Evolutionary conservation across 2,329 filamentous ascomycete genomes (phyloP), one percentile per base, ranked within the genome.

Genomic region (Apiospora malaysiana): DNA sequence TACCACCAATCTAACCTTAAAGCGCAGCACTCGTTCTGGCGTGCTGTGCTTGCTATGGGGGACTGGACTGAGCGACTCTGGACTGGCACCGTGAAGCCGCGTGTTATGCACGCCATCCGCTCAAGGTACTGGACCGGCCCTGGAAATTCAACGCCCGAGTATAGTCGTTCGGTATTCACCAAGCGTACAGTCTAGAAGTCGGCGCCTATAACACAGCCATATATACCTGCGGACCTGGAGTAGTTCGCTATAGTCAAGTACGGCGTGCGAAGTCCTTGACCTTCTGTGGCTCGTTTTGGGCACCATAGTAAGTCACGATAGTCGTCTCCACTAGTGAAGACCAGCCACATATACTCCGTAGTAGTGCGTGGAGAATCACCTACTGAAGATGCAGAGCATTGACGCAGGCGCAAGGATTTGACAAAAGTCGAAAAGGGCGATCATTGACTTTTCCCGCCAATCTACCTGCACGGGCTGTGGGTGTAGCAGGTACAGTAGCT

Each of bases 371-470:
- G 56, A 40, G 56, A 63, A 63, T 21, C 45, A 21, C n/a, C 40
- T 45, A 23, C 65, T 45, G 40, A 27, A n/a, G 40, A 46, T 27
- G 65, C 65, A 68, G 37, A 56, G 67, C 67, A 68, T 68, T 68
- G 67, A 68, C 67, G 67, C 67, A 68, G 46, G 10, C 47, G 37
- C 67, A 49, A 40, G 67, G 67, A 25, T 56, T 23, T 42, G 37
- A 37, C 37, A 32, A 47, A 40, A 63, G 32, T 63, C 18, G 32
- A 40, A 40, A 63, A 40, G 56, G 43, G 37, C 25, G 43, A 68
- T 37, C 66, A 32, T 47, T 23, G 66, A 37, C 43, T 68, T 47
- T 59, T 63, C 56, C 56, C 56, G 56, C 56, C 27, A 21, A 3
- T 63, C 18, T n/a, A 63, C 18, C 51, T 59, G 51, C 51, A 59